Evolutionary conservation across 331 rosid genomes (phyloP).

Genomic region (Rosa hybrid): DNA sequence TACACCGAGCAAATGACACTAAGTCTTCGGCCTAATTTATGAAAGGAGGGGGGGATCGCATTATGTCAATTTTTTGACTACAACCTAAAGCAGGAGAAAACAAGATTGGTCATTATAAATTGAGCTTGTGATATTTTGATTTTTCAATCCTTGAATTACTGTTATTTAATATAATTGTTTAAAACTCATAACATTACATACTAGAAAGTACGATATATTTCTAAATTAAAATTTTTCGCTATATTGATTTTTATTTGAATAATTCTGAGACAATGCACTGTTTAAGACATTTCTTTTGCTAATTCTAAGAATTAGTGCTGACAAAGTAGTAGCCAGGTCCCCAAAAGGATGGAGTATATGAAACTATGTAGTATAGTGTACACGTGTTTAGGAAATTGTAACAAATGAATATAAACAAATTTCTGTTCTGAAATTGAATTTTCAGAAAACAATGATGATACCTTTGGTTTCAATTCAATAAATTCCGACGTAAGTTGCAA

Average conservation of each 20-base stretch:
- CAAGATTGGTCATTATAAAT: background rate
- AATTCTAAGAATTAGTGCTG: background rate
- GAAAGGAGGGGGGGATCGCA: background rate
- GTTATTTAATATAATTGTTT: too few relatives aligned
- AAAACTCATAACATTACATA: too few relatives aligned
- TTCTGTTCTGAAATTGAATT: background rate
- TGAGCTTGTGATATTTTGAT: too few relatives aligned
- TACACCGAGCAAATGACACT: background rate
- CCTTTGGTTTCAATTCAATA: background rate
- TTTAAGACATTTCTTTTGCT: background rate
- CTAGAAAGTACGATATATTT: too few relatives aligned
- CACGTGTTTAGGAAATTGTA: background rate
- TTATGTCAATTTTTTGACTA: background rate
- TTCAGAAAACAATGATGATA: background rate
- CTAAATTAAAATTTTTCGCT: too few relatives aligned
- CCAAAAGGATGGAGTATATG: background rate
- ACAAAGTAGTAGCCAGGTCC: background rate
- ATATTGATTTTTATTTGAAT: background rate
- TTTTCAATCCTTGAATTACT: too few relatives aligned
- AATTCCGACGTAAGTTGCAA: background rate
- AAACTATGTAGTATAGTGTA: background rate
- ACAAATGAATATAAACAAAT: too few relatives aligned
- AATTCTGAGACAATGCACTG: background rate
- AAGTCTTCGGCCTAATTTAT: constrained; percentile 2
- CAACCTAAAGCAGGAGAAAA: background rate